Conservation (phyloP, 139 green algal species). For the Edaphochlamys debaryana region DNA sequence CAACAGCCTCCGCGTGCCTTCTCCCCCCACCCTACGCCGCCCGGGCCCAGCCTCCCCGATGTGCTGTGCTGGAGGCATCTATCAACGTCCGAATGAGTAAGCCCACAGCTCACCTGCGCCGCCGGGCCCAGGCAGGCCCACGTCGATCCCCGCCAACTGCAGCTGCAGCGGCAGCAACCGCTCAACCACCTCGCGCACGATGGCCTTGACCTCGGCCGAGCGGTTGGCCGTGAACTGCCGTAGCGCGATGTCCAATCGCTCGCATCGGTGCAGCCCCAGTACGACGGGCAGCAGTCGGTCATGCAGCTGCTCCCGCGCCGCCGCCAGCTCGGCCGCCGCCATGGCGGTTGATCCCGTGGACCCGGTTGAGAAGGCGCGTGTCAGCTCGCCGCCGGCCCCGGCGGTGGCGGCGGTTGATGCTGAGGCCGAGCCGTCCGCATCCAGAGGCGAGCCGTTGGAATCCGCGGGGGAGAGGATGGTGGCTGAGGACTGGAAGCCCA, state of each 20-base stretch:
- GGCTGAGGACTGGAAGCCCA: neutral
- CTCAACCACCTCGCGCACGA: conserved; percentile 65
- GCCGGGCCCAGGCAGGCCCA: neutral
- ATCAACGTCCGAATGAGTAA: no score
- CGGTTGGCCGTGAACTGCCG: conserved; percentile 52
- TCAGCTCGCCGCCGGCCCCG: neutral
- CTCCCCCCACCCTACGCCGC: no score
- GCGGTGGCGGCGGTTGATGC: neutral
- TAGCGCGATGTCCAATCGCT: conserved; percentile 46
- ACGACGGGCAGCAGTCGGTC: conserved; percentile 81
- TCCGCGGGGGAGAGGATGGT: neutral
- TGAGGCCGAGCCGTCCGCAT: neutral
- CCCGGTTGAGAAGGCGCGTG: neutral
- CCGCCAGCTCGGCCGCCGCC: conserved; percentile 11
- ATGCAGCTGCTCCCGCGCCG: conserved; percentile 50
- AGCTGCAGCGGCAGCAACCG: conserved; percentile 65
- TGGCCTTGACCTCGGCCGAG: conserved; percentile 57
- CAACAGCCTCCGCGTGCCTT: no score
- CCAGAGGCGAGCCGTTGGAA: neutral
- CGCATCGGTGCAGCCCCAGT: conserved; percentile 67
- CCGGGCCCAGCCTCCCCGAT: no score
- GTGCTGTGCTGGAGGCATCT: no score
- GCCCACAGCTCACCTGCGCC: no score
- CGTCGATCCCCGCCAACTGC: conserved; percentile 3
- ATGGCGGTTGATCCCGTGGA: neutral